Conservation (phyloP, 306 rosid species). For the Oxytropis ochrocephala region DNA sequence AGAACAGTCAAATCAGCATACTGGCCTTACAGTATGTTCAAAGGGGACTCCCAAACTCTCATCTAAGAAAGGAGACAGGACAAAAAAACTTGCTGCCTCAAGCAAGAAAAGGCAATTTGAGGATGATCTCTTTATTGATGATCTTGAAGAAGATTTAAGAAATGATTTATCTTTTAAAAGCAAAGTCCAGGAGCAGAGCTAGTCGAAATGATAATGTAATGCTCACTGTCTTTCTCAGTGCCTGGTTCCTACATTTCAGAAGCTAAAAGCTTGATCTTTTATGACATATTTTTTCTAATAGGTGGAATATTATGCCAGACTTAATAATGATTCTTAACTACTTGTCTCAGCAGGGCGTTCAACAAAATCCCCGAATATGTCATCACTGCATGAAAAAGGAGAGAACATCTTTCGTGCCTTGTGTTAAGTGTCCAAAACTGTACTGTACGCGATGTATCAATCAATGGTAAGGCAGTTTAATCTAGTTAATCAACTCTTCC, state of each 20-base stretch:
- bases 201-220: constrained; percentile 2
- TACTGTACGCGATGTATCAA: constrained; percentile 61
- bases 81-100: constrained; percentile 24
- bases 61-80: constrained; percentile 17
- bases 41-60: neutral
- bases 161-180: constrained; percentile 15
- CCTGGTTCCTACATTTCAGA: neutral
- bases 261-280: neutral
- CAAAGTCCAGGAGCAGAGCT: constrained; percentile 36
- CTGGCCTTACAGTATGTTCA: neutral
- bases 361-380: constrained; percentile 32
- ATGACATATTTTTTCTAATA: neutral
- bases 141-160: constrained; percentile 29
- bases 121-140: constrained; percentile 10
- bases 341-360: constrained; percentile 29
- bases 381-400: constrained; percentile 71
- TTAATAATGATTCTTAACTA: constrained; percentile 10
- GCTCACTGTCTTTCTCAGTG: constrained; percentile 19
- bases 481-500: neutral
- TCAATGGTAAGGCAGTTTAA: constrained; percentile 45
- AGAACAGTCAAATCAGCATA: constrained; percentile 9
- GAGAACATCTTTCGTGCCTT: constrained; percentile 36
- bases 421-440: constrained; percentile 50
- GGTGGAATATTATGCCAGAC: neutral
- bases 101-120: constrained; percentile 22